These are phyloP conservation scores for Pseudogymnoascus sp. DNA, from an alignment of 2,329 filamentous ascomycete genomes.

Conservation along the genomic window DNA sequence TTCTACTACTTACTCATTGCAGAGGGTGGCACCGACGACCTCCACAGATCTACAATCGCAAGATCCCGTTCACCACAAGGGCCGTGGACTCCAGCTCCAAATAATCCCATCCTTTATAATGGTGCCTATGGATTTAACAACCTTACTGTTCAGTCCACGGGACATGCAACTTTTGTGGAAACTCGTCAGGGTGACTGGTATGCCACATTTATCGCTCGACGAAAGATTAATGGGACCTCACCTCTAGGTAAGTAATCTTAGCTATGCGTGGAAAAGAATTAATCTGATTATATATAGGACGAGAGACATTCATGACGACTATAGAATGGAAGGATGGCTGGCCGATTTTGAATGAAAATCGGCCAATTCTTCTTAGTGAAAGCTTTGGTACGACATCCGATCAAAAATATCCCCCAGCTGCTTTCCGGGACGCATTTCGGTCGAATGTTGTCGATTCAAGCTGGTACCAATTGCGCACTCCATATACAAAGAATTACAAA, in stretches of 20 bases:
- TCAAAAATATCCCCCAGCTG: slow-evolving; percentile 4
- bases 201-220: slow-evolving; percentile 13
- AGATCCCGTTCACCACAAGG: slow-evolving; percentile 11
- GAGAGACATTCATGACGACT: slow-evolving; percentile 16
- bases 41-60: slow-evolving; percentile 12
- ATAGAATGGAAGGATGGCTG: slow-evolving; percentile 16
- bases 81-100: slow-evolving; percentile 11
- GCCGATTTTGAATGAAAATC: slow-evolving; percentile 13
- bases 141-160: slow-evolving; percentile 15
- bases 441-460: slow-evolving; percentile 8
- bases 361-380: slow-evolving; percentile 15
- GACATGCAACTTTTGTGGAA: slow-evolving; percentile 14
- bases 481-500: slow-evolving; percentile 15
- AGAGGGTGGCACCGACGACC: slow-evolving; percentile 14
- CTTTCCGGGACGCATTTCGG: slow-evolving; percentile 15
- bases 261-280: not conserved
- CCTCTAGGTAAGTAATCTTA: slow-evolving; percentile 12
- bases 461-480: slow-evolving; percentile 16
- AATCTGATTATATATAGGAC: slow-evolving; percentile 4
- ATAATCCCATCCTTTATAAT: slow-evolving; percentile 15
- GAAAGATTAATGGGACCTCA: slow-evolving; percentile 16
- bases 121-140: slow-evolving; percentile 14
- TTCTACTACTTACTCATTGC: slow-evolving; percentile 14
- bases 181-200: slow-evolving; percentile 13
- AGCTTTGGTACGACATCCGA: slow-evolving; percentile 12